These are phyloP conservation scores for Lepidium sativum DNA, from an alignment of 345 rosid species.

Conservation along the genomic window DNA sequence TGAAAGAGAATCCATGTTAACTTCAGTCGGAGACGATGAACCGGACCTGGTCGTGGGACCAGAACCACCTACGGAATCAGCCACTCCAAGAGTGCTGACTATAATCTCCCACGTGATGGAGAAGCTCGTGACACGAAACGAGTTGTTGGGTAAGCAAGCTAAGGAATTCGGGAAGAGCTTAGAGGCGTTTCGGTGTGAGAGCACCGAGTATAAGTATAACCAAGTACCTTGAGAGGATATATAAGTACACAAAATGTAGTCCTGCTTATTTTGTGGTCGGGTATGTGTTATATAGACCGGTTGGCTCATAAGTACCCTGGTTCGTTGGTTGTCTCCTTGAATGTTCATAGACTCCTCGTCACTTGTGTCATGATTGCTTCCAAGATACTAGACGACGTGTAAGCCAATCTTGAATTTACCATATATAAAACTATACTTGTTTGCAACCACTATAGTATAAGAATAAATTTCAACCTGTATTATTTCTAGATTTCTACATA, in stretches of 20 bases:
- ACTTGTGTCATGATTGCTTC: constrained; percentile 89
- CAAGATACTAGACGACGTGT: constrained; percentile 86
- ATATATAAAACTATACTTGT: not conserved
- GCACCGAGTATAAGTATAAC: constrained; percentile 69
- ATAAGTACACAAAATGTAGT: constrained; percentile 75
- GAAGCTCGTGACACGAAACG: constrained; percentile 73
- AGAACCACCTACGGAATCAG: constrained; percentile 14
- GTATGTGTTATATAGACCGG: constrained; percentile 68
- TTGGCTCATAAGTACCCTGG: constrained; percentile 62
- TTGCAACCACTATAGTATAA: too few species aligned
- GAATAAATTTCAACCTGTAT: too few species aligned
- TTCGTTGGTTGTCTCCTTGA: constrained; percentile 62
- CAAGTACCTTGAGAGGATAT: constrained; percentile 80
- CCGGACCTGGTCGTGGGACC: constrained; percentile 19
- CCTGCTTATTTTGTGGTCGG: constrained; percentile 87
- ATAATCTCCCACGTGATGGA: constrained; percentile 54
- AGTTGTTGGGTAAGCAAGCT: constrained; percentile 35
- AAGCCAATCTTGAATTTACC: constrained; percentile 31
- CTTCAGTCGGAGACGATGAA: constrained; percentile 22
- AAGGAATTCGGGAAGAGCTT: constrained; percentile 45
- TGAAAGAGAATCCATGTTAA: constrained; percentile 12
- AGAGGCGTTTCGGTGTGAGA: constrained; percentile 67
- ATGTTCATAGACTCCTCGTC: constrained; percentile 75
- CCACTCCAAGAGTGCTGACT: constrained; percentile 60
- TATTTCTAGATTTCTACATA: not conserved